A percentile compares a stretch with the other conserved stretches of the same genome.
Evolutionary conservation across 306 rosid species (phyloP).

Genomic region (Arachis stenosperma): DNA sequence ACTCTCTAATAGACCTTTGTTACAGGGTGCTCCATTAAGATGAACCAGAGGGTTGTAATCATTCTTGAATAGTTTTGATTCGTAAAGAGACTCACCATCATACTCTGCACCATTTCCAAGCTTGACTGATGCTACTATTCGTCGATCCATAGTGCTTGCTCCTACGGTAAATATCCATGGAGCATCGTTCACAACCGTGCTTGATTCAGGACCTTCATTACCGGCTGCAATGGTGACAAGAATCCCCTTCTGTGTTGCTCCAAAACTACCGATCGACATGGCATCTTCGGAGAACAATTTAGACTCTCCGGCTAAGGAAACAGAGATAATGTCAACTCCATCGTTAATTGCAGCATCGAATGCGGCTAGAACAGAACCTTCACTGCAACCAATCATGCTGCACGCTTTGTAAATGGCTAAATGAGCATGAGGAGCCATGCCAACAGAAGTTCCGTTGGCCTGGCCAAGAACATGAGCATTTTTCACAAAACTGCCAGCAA

Average conservation of each 20-base stretch:
- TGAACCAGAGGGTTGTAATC: slow-evolving; percentile 43
- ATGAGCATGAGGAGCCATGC: slow-evolving; percentile 78
- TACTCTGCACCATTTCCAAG: slow-evolving; percentile 55
- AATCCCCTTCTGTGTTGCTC: slow-evolving; percentile 68
- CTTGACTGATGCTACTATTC: slow-evolving; percentile 48
- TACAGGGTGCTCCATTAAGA: slow-evolving; percentile 1
- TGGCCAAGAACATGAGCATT: slow-evolving; percentile 57
- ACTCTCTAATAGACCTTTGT: slow-evolving; percentile 36
- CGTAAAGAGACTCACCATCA: slow-evolving; percentile 47
- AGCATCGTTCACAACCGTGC: slow-evolving; percentile 56
- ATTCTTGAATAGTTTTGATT: slow-evolving; percentile 42
- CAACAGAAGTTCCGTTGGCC: slow-evolving; percentile 75
- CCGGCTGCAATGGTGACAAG: slow-evolving; percentile 32
- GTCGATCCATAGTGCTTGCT: slow-evolving; percentile 68
- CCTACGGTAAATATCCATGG: slow-evolving; percentile 66
- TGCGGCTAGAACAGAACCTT: slow-evolving; percentile 49
- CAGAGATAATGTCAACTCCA: slow-evolving; percentile 69
- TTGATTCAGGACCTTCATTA: neutral
- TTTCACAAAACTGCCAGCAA: slow-evolving; percentile 50
- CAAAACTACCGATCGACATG: slow-evolving; percentile 59
- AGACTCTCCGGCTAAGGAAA: slow-evolving; percentile 55
- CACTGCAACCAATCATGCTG: slow-evolving; percentile 33
- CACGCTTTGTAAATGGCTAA: slow-evolving; percentile 65
- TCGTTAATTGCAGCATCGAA: slow-evolving; percentile 56
- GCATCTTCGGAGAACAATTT: neutral